Evolutionary conservation across 352 stramenopile genomes (phyloP).

Genomic region (Peronospora farinosa): DNA sequence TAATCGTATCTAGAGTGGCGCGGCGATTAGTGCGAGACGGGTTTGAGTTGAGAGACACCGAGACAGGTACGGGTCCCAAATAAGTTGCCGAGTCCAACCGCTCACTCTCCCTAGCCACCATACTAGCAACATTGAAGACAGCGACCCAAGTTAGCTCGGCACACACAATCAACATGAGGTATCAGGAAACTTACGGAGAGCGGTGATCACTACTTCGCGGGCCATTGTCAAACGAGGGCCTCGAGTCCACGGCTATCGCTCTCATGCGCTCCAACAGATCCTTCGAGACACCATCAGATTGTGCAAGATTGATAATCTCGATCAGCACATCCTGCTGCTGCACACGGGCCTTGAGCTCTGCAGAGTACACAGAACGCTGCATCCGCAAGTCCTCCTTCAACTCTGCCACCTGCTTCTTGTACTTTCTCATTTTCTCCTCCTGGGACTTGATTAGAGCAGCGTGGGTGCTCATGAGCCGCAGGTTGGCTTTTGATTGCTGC

Average conservation of each 20-base stretch:
- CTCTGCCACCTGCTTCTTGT: conserved; percentile 78
- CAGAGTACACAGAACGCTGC: conserved; percentile 73
- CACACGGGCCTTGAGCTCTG: conserved; percentile 63
- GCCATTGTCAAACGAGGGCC: conserved; percentile 58
- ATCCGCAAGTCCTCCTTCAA: conserved; percentile 78
- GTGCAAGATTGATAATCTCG: conserved; percentile 44
- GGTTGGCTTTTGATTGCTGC: conserved; percentile 88
- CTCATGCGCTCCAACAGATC: conserved; percentile 48
- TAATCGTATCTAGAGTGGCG: conserved; percentile 42
- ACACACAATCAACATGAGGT: background rate
- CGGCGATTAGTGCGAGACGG: conserved; percentile 29
- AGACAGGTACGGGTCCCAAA: conserved; percentile 52
- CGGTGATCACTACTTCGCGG: conserved; percentile 19
- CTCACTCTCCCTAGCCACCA: conserved; percentile 26
- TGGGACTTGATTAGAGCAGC: conserved; percentile 81
- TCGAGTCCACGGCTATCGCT: conserved; percentile 58
- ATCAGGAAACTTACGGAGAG: conserved; percentile 25
- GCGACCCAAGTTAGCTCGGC: conserved; percentile 11
- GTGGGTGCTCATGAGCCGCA: conserved; percentile 86
- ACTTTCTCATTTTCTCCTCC: conserved; percentile 88
- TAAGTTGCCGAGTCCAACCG: conserved; percentile 63
- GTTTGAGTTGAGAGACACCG: conserved; percentile 34
- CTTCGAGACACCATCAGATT: conserved; percentile 45
- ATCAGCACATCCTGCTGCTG: conserved; percentile 32
- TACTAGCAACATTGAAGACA: conserved; percentile 13